phyloP scores from a whole-genome alignment of 2,329 filamentous ascomycete genomes.

The Metarhizium sp. region DNA sequence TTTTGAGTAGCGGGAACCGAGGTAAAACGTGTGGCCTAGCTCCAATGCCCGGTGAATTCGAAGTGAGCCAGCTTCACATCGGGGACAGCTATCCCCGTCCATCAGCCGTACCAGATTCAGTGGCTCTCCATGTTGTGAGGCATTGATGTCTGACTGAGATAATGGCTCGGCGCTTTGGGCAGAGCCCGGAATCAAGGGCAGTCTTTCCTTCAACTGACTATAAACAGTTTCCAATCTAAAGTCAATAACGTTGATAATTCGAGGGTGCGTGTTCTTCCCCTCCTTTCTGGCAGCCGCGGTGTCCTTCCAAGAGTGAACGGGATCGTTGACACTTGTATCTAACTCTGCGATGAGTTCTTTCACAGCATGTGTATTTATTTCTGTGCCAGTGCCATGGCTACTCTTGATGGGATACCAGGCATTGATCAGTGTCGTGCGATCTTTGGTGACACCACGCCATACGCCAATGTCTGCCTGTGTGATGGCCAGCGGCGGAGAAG shows the following conservation, averaged over 20 bases:
- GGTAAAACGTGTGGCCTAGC: slow-evolving; percentile 88
- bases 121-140: slow-evolving; percentile 16
- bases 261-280: background rate
- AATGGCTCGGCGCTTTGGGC: slow-evolving; percentile 1
- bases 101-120: slow-evolving; percentile 57
- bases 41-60: slow-evolving; percentile 69
- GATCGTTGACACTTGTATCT: slow-evolving; percentile 59
- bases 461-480: slow-evolving; percentile 20
- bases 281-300: slow-evolving; percentile 14
- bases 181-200: slow-evolving; percentile 17
- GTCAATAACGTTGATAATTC: slow-evolving; percentile 27
- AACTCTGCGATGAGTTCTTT: slow-evolving; percentile 58
- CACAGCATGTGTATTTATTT: slow-evolving; percentile 47
- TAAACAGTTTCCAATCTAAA: slow-evolving; percentile 18
- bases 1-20: slow-evolving; percentile 79
- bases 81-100: slow-evolving; percentile 63
- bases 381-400: slow-evolving; percentile 16
- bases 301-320: slow-evolving; percentile 41
- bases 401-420: slow-evolving; percentile 50
- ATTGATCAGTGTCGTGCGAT: slow-evolving; percentile 58
- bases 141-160: slow-evolving; percentile 3
- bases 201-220: slow-evolving; percentile 11
- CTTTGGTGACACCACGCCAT: slow-evolving; percentile 58
- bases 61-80: slow-evolving; percentile 55
- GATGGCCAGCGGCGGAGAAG: background rate